Base-by-base conservation (phyloP, 1,284 basidiomycete genomes). In the Paramarasmius palmivorus region DNA sequence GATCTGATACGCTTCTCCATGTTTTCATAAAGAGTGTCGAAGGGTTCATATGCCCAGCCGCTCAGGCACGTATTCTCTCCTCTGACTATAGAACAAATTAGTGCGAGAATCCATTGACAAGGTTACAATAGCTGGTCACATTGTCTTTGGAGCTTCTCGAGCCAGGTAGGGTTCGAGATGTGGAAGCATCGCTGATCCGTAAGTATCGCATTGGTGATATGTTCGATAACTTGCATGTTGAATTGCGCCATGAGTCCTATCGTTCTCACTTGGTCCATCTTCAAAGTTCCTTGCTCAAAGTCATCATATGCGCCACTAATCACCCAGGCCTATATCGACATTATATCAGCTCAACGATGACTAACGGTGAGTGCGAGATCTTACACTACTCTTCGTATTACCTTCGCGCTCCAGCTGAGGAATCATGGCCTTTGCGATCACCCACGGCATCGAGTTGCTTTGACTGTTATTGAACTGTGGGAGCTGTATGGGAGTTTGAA, bases 141-240 rank as follows among this genome's bases (percentile, higher is more conserved):
- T 26, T 46, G 44, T 32, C 22, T 32, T 6, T 46, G 9, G 12
- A 46, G n/a, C 44, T 46, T 46, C 12, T 26, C 6, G 6, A 46
- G n/a, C 44, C 44, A 46, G 32, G 22, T 15, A 10, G 25, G n/a
- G 17, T 29, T 17, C 3, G 3, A 17, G 10, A 29, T n/a, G 15
- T 26, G 23, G 19, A 46, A 32, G 8, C 25, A 12, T n/a, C 44
- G 44, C 25, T 32, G 44, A 32, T 46, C 44, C 8, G 9, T 15
- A n/a, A 46, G 44, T 15, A 46, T 46, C 14, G 12, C 44, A n/a
- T 46, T 46, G 12, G 44, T 46, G 14, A 46, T 46, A 15, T 46
- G 17, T 32, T 46, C 44, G 25, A 46, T 32, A 2, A 26, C 25
- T 46, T 26, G 44, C n/a, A 46, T 17, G 25, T 46, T 26, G 25